Evolutionary conservation across 441 rosid species (phyloP).

Genomic region (Corymbia citriodora): DNA sequence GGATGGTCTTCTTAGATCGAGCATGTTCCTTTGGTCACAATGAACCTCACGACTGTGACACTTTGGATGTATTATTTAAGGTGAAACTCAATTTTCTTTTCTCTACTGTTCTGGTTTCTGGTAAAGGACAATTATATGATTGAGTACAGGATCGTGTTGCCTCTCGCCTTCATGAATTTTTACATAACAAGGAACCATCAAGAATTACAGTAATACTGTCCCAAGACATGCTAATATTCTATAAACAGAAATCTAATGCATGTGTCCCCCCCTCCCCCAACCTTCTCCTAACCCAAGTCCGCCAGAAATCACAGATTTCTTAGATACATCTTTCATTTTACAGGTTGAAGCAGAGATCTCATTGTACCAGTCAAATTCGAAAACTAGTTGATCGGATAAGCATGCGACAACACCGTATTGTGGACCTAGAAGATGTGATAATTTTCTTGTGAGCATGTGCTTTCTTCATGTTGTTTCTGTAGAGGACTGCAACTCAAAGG

Average conservation of each 20-base stretch:
- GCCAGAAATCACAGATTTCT: background rate
- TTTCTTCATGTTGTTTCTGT: background rate
- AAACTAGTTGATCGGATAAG: conserved; percentile 76
- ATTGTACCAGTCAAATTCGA: conserved; percentile 70
- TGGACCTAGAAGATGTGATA: conserved; percentile 59
- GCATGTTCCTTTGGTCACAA: too few relatives aligned
- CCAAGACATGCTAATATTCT: too few relatives aligned
- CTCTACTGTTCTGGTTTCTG: too few relatives aligned
- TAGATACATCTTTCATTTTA: background rate
- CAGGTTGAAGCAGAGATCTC: conserved; percentile 74
- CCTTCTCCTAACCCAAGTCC: background rate
- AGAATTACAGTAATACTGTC: too few relatives aligned
- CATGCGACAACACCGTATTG: conserved; percentile 60
- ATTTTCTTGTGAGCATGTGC: background rate
- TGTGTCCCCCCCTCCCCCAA: background rate
- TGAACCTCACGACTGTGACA: too few relatives aligned
- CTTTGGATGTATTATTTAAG: too few relatives aligned
- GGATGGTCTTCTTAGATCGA: too few relatives aligned
- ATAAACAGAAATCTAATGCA: background rate
- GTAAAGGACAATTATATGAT: too few relatives aligned
- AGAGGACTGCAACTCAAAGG: background rate
- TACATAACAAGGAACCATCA: too few relatives aligned
- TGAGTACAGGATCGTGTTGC: too few relatives aligned
- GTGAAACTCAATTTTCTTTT: too few relatives aligned
- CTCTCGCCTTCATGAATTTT: too few relatives aligned